Percentiles rank a stretch among this genome's conserved stretches.
These are phyloP conservation scores for Rhynchosporium graminicola DNA, from an alignment of 2,329 filamentous ascomycete genomes.

Conservation along the genomic window DNA sequence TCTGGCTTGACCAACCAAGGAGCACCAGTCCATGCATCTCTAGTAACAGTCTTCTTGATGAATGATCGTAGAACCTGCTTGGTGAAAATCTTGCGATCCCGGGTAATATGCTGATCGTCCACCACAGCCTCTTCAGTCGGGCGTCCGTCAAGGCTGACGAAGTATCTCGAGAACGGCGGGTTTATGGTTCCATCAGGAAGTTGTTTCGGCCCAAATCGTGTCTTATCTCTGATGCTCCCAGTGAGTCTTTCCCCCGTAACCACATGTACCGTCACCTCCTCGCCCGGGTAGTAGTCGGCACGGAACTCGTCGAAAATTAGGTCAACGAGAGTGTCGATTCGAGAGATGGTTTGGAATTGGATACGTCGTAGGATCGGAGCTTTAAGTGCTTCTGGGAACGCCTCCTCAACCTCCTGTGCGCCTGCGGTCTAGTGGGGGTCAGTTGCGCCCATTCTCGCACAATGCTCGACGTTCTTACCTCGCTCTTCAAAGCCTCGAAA, in stretches of 20 bases:
- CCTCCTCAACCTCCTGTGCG: conserved; percentile 84
- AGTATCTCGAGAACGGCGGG: conserved; percentile 75
- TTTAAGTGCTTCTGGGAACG: conserved; percentile 88
- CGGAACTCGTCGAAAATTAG: conserved; percentile 78
- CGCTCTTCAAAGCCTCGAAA: conserved; percentile 88
- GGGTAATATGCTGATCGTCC: conserved; percentile 77
- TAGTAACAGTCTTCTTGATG: conserved; percentile 89
- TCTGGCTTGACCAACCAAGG: conserved; percentile 93
- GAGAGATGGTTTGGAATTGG: conserved; percentile 84
- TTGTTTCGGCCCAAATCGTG: conserved; percentile 65
- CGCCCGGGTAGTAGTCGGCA: conserved; percentile 86
- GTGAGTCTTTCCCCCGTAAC: conserved; percentile 68
- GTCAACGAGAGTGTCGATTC: conserved; percentile 80
- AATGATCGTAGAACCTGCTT: conserved; percentile 93
- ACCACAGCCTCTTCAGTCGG: conserved; percentile 74
- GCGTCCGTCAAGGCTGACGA: conserved; percentile 71
- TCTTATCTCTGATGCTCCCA: conserved; percentile 82
- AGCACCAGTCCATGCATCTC: conserved; percentile 93
- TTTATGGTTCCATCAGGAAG: conserved; percentile 69
- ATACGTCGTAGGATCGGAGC: conserved; percentile 87
- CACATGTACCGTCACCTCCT: conserved; percentile 74
- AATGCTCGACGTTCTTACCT: conserved; percentile 58
- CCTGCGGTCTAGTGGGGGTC: conserved; percentile 62
- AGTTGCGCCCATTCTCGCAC: conserved; percentile 35
- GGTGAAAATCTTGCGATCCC: conserved; percentile 89